Evolutionary conservation across 192 early-diverging fungal species (phyloP).

Genomic region (Kickxella alabastrina): DNA sequence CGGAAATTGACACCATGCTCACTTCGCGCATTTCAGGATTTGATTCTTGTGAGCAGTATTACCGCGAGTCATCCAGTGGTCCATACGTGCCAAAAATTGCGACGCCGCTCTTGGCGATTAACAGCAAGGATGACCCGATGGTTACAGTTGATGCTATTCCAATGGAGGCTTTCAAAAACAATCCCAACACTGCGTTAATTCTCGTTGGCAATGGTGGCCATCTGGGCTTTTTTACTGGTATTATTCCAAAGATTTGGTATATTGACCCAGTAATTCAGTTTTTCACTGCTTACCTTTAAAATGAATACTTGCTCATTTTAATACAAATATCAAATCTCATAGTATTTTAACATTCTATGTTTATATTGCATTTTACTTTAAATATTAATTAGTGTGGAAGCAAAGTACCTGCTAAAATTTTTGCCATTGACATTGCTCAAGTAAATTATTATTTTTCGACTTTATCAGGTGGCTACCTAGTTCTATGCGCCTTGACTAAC

Average conservation of each 20-base stretch:
- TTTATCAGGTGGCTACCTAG: no score
- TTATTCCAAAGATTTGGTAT: conserved; percentile 13
- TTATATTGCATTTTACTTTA: no score
- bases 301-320: no score
- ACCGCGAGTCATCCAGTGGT: conserved; percentile 1
- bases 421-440: no score
- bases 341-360: no score
- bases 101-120: conserved; percentile 11
- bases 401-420: no score
- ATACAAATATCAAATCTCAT: no score
- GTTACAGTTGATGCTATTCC: conserved; percentile 13
- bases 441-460: no score
- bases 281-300: neutral
- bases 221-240: conserved; percentile 15
- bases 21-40: conserved; percentile 2
- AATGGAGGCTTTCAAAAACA: conserved; percentile 1
- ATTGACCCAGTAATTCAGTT: conserved; percentile 8
- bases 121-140: conserved; percentile 14
- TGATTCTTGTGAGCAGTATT: conserved; percentile 3
- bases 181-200: conserved; percentile 10
- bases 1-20: conserved; percentile 7
- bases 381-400: no score
- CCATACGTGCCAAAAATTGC: neutral
- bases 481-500: no score
- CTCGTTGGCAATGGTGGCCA: conserved; percentile 5